Evolutionary conservation across 106 monocot species (phyloP).

Genomic region (Platanthera guangdongensis): DNA sequence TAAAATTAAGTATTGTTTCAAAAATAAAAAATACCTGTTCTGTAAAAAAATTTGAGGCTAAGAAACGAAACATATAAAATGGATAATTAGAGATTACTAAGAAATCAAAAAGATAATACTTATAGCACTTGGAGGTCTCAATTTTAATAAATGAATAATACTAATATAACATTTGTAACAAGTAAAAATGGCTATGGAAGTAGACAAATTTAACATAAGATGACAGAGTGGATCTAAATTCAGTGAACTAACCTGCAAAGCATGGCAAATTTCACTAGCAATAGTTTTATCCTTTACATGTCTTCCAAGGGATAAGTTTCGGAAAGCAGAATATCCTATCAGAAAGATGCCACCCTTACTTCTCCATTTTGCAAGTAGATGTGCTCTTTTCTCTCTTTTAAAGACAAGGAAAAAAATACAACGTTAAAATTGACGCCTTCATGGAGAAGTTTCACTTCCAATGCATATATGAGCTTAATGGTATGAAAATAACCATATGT

Average conservation of each 20-base stretch:
- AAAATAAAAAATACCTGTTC: no score
- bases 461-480: background rate
- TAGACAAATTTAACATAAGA: background rate
- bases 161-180: background rate
- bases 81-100: background rate
- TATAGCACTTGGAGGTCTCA: no score
- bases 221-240: background rate
- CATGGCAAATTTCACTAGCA: constrained; percentile 57
- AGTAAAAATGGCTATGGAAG: background rate
- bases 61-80: background rate
- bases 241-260: constrained; percentile 46
- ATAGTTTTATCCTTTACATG: constrained; percentile 58
- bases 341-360: constrained; percentile 84
- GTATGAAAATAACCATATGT: background rate
- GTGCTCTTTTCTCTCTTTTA: constrained; percentile 51
- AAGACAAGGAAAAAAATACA: background rate
- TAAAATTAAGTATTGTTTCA: no score
- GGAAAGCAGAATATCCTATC: constrained; percentile 84
- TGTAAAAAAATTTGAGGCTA: no score
- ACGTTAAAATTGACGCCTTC: background rate
- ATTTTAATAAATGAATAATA: no score
- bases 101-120: no score
- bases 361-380: constrained; percentile 72
- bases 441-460: background rate
- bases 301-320: constrained; percentile 75